Conservation (phyloP, 768 basidiomycete genomes). For the Boletus bicolor region DNA sequence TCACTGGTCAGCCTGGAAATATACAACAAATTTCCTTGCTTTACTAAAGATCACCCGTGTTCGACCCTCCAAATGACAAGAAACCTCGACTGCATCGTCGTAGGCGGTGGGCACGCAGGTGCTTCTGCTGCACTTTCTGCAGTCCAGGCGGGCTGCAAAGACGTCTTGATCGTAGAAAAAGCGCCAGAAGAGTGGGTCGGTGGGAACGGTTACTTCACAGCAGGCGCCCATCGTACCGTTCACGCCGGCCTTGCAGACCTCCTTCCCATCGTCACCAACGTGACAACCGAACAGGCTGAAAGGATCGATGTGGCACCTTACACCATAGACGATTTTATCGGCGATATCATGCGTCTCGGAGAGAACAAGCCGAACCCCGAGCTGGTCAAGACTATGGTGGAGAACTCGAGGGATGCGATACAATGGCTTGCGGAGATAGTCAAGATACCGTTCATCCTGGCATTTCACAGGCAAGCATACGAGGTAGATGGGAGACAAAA, state of each 20-base stretch:
- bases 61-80: constrained; percentile 10
- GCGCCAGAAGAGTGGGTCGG: constrained; percentile 62
- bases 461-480: constrained; percentile 68
- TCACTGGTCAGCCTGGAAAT: neutral
- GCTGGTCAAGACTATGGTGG: constrained; percentile 52
- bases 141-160: constrained; percentile 53
- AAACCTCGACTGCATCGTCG: constrained; percentile 53
- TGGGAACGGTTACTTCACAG: constrained; percentile 72
- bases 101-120: constrained; percentile 68
- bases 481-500: constrained; percentile 57
- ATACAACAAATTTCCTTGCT: neutral
- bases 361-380: constrained; percentile 45
- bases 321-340: constrained; percentile 48
- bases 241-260: constrained; percentile 61
- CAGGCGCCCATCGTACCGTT: constrained; percentile 63
- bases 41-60: neutral
- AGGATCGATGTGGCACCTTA: constrained; percentile 61
- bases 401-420: constrained; percentile 52
- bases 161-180: constrained; percentile 65
- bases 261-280: constrained; percentile 50
- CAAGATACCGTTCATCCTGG: constrained; percentile 51
- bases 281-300: constrained; percentile 38
- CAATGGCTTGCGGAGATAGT: constrained; percentile 54
- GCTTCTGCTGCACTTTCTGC: constrained; percentile 64
- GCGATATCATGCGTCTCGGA: constrained; percentile 61